A percentile compares a stretch with the other conserved stretches of the same genome.
These are phyloP conservation scores for Lichtheimia ornata DNA, from an alignment of 371 early-diverging fungal genomes.

Conservation along the genomic window DNA sequence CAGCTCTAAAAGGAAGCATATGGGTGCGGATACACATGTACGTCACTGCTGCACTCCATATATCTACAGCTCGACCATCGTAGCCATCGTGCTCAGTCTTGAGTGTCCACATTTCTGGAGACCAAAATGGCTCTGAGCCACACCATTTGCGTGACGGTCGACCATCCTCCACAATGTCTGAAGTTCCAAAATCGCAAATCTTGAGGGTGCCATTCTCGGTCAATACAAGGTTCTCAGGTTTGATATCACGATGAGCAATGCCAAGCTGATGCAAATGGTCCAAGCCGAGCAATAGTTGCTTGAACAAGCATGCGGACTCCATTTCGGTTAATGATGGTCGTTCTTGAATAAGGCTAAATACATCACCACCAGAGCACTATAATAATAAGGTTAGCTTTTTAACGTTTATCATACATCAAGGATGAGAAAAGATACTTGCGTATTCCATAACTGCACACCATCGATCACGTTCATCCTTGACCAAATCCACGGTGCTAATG, in stretches of 20 bases:
- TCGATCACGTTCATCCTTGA: conserved; percentile 54
- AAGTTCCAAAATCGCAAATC: conserved; percentile 97
- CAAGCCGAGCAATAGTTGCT: conserved; percentile 94
- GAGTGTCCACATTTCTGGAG: conserved; percentile 77
- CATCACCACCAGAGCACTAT: conserved; percentile 67
- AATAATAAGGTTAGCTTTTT: conserved; percentile 3
- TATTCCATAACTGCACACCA: conserved; percentile 75
- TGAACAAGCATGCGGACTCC: conserved; percentile 59
- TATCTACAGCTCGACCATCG: conserved; percentile 78
- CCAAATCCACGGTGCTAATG: conserved; percentile 71
- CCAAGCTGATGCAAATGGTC: conserved; percentile 96
- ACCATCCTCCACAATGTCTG: conserved; percentile 80
- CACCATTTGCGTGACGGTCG: conserved; percentile 78
- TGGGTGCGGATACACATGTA: conserved; percentile 81
- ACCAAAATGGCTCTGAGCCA: conserved; percentile 90
- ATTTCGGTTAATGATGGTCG: conserved; percentile 33
- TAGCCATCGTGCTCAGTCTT: conserved; percentile 60
- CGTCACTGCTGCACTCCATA: conserved; percentile 87
- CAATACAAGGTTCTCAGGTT: conserved; percentile 92
- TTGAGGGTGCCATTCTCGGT: conserved; percentile 84
- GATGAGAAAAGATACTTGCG: conserved; percentile 28
- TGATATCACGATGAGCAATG: conserved; percentile 85
- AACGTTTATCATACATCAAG: background rate
- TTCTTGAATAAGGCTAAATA: conserved; percentile 51
- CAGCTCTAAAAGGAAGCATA: conserved; percentile 59